phyloP scores from a whole-genome alignment of 495 filamentous ascomycete genomes.

The Podospora appendiculata region DNA sequence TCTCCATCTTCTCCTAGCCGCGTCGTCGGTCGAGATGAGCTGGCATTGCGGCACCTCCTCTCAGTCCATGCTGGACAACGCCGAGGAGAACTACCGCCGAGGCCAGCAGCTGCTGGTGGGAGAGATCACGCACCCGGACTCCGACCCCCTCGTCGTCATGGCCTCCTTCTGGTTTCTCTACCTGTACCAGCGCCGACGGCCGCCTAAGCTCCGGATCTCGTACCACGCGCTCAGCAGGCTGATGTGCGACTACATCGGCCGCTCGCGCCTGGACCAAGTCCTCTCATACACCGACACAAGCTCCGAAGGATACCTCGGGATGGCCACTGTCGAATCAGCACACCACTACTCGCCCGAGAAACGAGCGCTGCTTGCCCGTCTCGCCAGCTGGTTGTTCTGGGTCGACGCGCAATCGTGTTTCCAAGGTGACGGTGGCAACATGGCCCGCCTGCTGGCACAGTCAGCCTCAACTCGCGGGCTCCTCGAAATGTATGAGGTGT shows the following conservation, averaged over 20 bases:
- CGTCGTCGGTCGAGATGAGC: slow-evolving; percentile 6
- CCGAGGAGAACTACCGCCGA: slow-evolving; percentile 5
- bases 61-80: neutral
- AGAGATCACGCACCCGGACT: neutral
- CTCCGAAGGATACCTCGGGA: no score
- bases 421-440: slow-evolving; percentile 17
- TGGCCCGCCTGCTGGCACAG: slow-evolving; percentile 11
- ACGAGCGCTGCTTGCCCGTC: slow-evolving; percentile 14
- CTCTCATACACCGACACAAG: neutral
- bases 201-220: neutral
- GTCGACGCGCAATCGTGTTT: slow-evolving; percentile 18
- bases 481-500: slow-evolving; percentile 13
- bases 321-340: no score
- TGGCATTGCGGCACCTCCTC: neutral
- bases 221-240: slow-evolving; percentile 6
- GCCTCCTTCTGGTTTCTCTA: slow-evolving; percentile 18
- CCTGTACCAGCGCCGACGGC: slow-evolving; percentile 6
- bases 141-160: slow-evolving; percentile 9
- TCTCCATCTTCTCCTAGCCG: slow-evolving; percentile 13
- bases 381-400: slow-evolving; percentile 22
- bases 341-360: neutral
- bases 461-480: slow-evolving; percentile 4
- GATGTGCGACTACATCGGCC: slow-evolving; percentile 9
- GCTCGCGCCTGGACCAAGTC: neutral
- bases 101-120: slow-evolving; percentile 4